phyloP scores from a whole-genome alignment of 495 filamentous ascomycete species.

The Hypoxylon subgilvum region DNA sequence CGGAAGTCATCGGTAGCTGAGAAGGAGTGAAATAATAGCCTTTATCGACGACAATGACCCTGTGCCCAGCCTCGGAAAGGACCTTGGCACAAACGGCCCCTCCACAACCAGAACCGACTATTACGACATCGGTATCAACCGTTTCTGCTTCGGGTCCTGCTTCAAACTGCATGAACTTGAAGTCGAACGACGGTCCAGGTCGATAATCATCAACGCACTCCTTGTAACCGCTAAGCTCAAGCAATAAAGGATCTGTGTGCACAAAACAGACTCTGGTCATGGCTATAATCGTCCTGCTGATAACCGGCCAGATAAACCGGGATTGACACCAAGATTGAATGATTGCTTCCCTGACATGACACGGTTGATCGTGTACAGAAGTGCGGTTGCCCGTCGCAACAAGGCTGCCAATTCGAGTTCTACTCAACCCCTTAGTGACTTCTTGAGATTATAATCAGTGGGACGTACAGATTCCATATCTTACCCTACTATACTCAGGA shows the following conservation, averaged over 20 bases:
- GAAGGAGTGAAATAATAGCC: conserved; percentile 73
- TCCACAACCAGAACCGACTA: conserved; percentile 87
- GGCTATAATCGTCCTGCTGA: conserved; percentile 61
- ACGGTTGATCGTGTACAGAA: conserved; percentile 66
- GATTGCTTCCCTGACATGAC: conserved; percentile 64
- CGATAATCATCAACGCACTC: conserved; percentile 66
- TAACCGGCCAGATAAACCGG: conserved; percentile 62
- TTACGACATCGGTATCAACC: conserved; percentile 79
- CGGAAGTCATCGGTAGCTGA: conserved; percentile 73
- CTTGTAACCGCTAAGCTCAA: conserved; percentile 66
- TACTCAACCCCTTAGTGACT: conserved; percentile 42
- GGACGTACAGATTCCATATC: neutral
- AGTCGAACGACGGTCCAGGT: conserved; percentile 56
- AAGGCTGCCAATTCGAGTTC: conserved; percentile 71
- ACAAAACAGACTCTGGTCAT: conserved; percentile 66
- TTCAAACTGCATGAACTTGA: conserved; percentile 58
- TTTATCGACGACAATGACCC: conserved; percentile 84
- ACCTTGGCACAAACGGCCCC: conserved; percentile 84
- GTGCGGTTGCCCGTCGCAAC: conserved; percentile 69
- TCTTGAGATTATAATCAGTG: neutral
- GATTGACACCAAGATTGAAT: conserved; percentile 65
- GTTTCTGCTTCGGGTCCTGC: conserved; percentile 43
- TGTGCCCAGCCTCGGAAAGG: conserved; percentile 73
- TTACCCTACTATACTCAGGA: conserved; percentile 44
- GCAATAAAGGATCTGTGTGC: conserved; percentile 62